Base-by-base conservation (phyloP, 805 yeast species). In the Scheffersomyces amazonensis region DNA sequence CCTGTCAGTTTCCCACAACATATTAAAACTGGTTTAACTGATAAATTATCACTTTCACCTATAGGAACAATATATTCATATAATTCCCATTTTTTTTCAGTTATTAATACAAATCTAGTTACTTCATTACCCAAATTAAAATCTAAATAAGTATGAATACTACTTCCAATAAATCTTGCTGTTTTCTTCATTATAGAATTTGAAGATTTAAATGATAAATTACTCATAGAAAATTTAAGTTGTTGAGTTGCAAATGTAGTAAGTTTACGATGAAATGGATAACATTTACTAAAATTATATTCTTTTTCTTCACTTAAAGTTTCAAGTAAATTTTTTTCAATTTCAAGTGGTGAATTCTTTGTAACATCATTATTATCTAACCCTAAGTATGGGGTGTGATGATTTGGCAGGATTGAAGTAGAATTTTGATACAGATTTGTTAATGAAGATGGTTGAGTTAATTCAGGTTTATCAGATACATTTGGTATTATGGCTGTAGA, bases 211-310 rank as follows among this genome's bases (percentile, higher is more conserved):
- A 54, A 53, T 1, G 56, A 47, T 10, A 53, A 44, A n/a, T 53
- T 40, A 37, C 58, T 42, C 41, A 56, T 35, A 37, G 49, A 44
- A 29, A 59, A 47, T 41, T 58, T 65, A 71, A 32, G 79, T 70
- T 42, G 85, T 71, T 37, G 88, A 58, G 60, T 80, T 64, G 46
- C 80, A 68, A 53, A 75, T 64, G 47, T 73, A 44, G 62, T 73
- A 65, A 36, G 78, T 64, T 58, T 81, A 42, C 96, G 71, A 54
- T 83, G 86, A 39, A 80, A 77, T 0, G 97, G 97, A 60, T 87
- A 89, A 49, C 91, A 87, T 50, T 81, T 83, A 5, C 82, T 80
- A 56, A 81, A 87, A 37, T 80, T 71, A 38, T 75, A 70, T 53
- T 87, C 96, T 44, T 81, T 79, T 19, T 56, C 54, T 43, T 66